Evolutionary conservation across 73 alveolate genomes (phyloP), one percentile per base, ranked within the genome.

Genomic region (Paramecium primaurelia): DNA sequence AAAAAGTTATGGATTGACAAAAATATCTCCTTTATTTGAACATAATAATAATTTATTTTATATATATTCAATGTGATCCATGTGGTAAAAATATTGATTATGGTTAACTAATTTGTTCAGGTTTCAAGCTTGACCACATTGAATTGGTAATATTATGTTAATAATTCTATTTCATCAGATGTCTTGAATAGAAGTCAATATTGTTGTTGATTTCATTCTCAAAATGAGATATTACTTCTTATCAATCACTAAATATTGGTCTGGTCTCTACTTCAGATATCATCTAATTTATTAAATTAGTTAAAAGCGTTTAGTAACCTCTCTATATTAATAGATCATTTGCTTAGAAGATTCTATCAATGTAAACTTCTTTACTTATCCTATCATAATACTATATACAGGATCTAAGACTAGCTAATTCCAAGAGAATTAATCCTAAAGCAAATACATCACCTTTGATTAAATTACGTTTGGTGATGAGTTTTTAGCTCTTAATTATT

Each of bases 211-310:
- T 75, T 11, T 36, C 88, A 38, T 75, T 42, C 14, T 80, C 75
- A 80, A 80, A 80, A 49, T 80, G 28, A 26, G 47, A 25, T 45
- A 80, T 0, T 2, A 80, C 91, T 26, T 45, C 42, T 11, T 45
- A 25, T 49, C 45, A 80, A 42, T 80, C 91, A 14, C n/a, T 47
- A 18, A 80, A 80, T 80, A 59, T 34, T 80, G 91, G 91, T 47
- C 91, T 80, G 28, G n/a, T n/a, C 6, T 42, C 75, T 2, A 44
- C 45, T 25, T 80, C 91, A 28, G 91, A 80, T 4, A 80, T 16
- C 91, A 80, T 80, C 58, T 80, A 40, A 28, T 45, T 14, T 18
- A 80, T 80, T 49, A 80, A 80, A 44, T 80, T 80, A 4, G 47
- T 45, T 0, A 80, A 47, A 9, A 80, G 16, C 4, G 47, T 44